phyloP scores from a whole-genome alignment of 1,139 yeast species.

The Blastobotrys aristatus region DNA sequence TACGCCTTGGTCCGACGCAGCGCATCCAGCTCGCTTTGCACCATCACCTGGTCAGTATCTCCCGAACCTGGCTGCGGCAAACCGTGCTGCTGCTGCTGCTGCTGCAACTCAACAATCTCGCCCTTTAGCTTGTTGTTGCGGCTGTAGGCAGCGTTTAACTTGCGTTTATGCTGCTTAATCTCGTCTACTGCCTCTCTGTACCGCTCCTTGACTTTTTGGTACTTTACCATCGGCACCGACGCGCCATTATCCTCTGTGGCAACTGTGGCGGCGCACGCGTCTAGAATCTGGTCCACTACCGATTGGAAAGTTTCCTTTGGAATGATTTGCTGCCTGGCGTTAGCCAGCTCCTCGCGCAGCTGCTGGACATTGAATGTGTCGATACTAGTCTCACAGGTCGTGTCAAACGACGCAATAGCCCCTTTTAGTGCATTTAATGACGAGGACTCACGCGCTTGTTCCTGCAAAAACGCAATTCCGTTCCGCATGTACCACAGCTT shows the following conservation, averaged over 20 bases:
- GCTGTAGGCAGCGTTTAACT: background rate
- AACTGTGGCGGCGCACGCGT: background rate
- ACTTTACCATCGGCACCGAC: constrained; percentile 2
- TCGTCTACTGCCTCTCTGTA: constrained; percentile 3
- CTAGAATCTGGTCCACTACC: constrained; percentile 5
- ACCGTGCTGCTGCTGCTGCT: background rate
- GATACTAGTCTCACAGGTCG: background rate
- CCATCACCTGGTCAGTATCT: background rate
- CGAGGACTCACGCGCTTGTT: constrained; percentile 2
- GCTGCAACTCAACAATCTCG: background rate
- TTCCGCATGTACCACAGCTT: constrained; percentile 1
- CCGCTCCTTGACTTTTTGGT: constrained; percentile 2
- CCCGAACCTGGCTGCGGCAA: background rate
- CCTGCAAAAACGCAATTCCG: constrained; percentile 5
- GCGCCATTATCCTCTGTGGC: background rate
- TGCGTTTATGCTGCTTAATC: background rate
- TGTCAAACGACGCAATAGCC: constrained; percentile 7
- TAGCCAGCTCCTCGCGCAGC: background rate
- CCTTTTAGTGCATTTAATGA: constrained; percentile 1
- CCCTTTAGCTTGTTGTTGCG: background rate
- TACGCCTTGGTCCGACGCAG: constrained; percentile 1
- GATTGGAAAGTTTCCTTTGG: background rate
- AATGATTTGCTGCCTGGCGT: background rate
- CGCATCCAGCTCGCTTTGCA: constrained; percentile 5
- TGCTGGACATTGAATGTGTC: background rate